Conservation (phyloP, 176 grass and related monocot genomes). For the Cenchrus fungigraminus region DNA sequence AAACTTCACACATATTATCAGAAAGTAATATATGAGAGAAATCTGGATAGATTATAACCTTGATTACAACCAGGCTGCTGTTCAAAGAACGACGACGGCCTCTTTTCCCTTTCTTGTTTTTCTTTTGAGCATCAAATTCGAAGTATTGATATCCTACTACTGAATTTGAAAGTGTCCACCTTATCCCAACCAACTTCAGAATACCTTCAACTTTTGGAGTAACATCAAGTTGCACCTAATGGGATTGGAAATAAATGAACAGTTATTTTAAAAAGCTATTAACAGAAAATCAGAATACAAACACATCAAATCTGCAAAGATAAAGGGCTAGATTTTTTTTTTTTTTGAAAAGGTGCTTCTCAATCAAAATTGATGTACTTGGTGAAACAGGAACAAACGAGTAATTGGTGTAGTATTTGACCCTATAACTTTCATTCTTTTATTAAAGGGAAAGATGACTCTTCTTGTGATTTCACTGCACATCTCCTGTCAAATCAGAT, state of each 20-base stretch:
- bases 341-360: background rate
- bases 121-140: constrained; percentile 64
- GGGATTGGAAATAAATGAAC: constrained; percentile 30
- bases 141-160: constrained; percentile 92
- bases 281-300: background rate
- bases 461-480: background rate
- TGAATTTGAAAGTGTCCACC: constrained; percentile 89
- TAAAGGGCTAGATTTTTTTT: background rate
- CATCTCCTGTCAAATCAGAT: constrained; percentile 29
- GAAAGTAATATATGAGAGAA: constrained; percentile 33
- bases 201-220: constrained; percentile 89
- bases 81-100: constrained; percentile 47
- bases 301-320: constrained; percentile 23
- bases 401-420: constrained; percentile 24
- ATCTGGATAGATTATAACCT: constrained; percentile 57
- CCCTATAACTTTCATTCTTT: background rate
- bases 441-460: background rate
- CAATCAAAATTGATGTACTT: constrained; percentile 4
- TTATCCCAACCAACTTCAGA: constrained; percentile 87
- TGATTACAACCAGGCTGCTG: constrained; percentile 78
- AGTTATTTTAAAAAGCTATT: background rate
- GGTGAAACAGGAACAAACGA: constrained; percentile 9
- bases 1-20: constrained; percentile 26
- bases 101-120: constrained; percentile 83
- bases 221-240: constrained; percentile 93